Conservation (phyloP, 2,329 filamentous ascomycete genomes). For the Endocalyx cinctus region DNA sequence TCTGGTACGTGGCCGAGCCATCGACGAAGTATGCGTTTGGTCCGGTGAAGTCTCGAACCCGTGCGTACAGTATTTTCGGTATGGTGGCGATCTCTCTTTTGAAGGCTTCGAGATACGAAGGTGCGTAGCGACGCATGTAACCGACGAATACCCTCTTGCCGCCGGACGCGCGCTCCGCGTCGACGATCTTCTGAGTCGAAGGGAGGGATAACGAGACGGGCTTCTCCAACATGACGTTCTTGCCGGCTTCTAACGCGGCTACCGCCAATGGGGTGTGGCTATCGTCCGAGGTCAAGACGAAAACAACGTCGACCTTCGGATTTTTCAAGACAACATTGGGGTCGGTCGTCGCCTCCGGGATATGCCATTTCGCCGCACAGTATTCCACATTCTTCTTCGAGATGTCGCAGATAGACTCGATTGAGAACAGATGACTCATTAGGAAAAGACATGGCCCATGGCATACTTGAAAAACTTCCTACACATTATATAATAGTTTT, state of each 20-base stretch:
- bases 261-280: conserved; percentile 45
- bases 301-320: conserved; percentile 41
- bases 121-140: conserved; percentile 53
- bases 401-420: conserved; percentile 1
- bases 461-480: conserved; percentile 2
- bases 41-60: conserved; percentile 46
- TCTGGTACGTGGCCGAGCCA: conserved; percentile 44
- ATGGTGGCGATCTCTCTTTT: conserved; percentile 43
- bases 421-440: conserved; percentile 1
- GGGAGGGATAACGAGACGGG: conserved; percentile 44
- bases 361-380: neutral
- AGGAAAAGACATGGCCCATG: conserved; percentile 2
- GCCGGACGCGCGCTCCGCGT: conserved; percentile 35
- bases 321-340: conserved; percentile 32
- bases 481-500: no score
- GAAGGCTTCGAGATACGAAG: conserved; percentile 44
- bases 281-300: conserved; percentile 45
- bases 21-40: conserved; percentile 45
- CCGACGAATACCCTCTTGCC: conserved; percentile 47
- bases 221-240: conserved; percentile 53
- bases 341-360: conserved; percentile 22
- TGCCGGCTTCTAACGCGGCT: conserved; percentile 42
- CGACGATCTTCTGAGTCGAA: conserved; percentile 38
- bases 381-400: conserved; percentile 1
- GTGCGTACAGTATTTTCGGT: conserved; percentile 45